phyloP scores from a whole-genome alignment of 2,329 filamentous ascomycete species.

The Incumbomyces lentus region DNA sequence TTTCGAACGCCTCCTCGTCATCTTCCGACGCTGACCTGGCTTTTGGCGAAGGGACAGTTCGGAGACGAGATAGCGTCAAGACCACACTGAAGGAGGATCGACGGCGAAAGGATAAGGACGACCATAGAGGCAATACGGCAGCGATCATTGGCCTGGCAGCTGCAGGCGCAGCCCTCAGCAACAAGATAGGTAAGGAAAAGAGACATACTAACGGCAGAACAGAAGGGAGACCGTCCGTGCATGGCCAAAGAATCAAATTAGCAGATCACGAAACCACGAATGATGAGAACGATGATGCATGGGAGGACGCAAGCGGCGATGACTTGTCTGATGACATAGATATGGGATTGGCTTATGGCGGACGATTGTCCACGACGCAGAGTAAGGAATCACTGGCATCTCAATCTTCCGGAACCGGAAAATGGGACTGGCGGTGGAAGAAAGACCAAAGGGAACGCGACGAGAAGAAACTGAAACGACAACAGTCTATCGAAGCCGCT shows the following conservation, averaged over 20 bases:
- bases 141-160: constrained; percentile 39
- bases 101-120: constrained; percentile 14
- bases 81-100: constrained; percentile 25
- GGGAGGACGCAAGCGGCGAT: constrained; percentile 50
- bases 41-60: constrained; percentile 49
- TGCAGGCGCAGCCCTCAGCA: constrained; percentile 33
- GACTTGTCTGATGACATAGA: constrained; percentile 44
- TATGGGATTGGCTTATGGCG: constrained; percentile 53
- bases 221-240: constrained; percentile 5
- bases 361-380: constrained; percentile 28
- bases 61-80: constrained; percentile 18
- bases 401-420: constrained; percentile 35
- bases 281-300: constrained; percentile 40
- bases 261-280: constrained; percentile 8
- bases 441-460: constrained; percentile 37
- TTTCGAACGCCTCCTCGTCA: constrained; percentile 55
- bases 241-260: constrained; percentile 7
- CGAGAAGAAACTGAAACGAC: constrained; percentile 15
- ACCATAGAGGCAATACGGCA: constrained; percentile 27
- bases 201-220: constrained; percentile 13
- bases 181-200: constrained; percentile 17
- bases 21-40: constrained; percentile 59
- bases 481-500: constrained; percentile 9
- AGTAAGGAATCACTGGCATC: constrained; percentile 44
- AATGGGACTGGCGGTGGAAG: constrained; percentile 54